A percentile compares a stretch with the other conserved stretches of the same genome.
These are phyloP conservation scores for Fusarium torulosum DNA, from an alignment of 2,329 filamentous ascomycete genomes.

Conservation along the genomic window DNA sequence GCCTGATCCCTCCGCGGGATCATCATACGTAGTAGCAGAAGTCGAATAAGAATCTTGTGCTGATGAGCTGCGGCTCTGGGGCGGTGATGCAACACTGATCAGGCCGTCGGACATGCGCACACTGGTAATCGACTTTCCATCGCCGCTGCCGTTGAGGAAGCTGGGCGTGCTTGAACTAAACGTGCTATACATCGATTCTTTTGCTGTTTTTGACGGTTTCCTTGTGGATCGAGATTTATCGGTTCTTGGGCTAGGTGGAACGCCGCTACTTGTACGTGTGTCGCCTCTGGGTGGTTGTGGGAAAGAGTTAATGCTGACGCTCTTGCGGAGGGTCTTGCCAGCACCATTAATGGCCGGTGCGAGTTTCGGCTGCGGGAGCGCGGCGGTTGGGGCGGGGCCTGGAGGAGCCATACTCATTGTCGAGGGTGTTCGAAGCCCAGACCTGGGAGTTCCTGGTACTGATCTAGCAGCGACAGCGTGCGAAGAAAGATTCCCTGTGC, in stretches of 20 bases:
- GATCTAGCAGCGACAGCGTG: constrained; percentile 53
- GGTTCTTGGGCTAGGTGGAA: constrained; percentile 72
- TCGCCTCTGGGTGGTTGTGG: constrained; percentile 85
- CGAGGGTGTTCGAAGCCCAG: constrained; percentile 71
- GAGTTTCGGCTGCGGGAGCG: constrained; percentile 68
- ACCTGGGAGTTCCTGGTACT: constrained; percentile 65
- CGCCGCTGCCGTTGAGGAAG: constrained; percentile 81
- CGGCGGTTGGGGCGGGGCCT: constrained; percentile 66
- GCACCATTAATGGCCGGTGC: constrained; percentile 67
- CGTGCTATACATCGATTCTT: constrained; percentile 64
- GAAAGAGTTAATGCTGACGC: constrained; percentile 93
- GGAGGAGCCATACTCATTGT: constrained; percentile 64
- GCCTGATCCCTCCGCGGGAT: constrained; percentile 70
- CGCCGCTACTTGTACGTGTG: constrained; percentile 65
- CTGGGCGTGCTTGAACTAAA: constrained; percentile 72
- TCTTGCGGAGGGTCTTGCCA: constrained; percentile 82
- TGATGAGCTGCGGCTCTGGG: constrained; percentile 91
- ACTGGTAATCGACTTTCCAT: constrained; percentile 78
- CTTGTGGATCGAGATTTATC: constrained; percentile 62
- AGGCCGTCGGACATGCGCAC: constrained; percentile 79
- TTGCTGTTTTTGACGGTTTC: constrained; percentile 67
- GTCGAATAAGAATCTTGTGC: constrained; percentile 93
- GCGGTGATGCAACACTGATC: constrained; percentile 82
- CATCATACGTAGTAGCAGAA: constrained; percentile 89
- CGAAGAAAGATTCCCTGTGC: constrained; percentile 63